Base-by-base conservation (phyloP, 495 filamentous ascomycete genomes). In the Cudoniella acicularis region DNA sequence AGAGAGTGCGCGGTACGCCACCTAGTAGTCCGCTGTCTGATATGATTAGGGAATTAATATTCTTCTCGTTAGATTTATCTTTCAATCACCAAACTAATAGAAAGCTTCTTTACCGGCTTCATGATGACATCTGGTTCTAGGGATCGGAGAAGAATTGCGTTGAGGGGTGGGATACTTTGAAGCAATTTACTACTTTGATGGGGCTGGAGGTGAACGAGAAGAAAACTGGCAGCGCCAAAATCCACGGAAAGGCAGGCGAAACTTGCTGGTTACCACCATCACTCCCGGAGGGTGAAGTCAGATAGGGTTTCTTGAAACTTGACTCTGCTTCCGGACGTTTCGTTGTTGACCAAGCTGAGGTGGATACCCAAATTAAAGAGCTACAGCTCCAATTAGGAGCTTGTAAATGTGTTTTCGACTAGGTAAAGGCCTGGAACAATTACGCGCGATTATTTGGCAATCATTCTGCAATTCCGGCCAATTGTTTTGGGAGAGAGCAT, bases 41-140 rank as follows among this genome's bases (percentile, higher is more conserved):
- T 48, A 64, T 81, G 41, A 75, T 88, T 27, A 80, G 79, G 2
- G 86, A 89, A 54, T 70, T 74, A 0, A 70, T 85, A 4, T 66
- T 89, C 2, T 87, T 87, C 66, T 84, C 79, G 59, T 78, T 88
- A 67, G 86, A 89, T 60, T 86, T 81, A 54, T 72, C 79, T 0
- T 77, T 89, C 49, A 89, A 88, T 55, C 79, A 84, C 57, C 64
- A 63, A 13, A 80, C 84, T 0, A 65, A 80, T 3, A 70, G 80
- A 3, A 66, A 71, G 10, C 71, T 76, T 22, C 65, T 88, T 18
- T 85, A 84, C 59, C 81, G 85, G 6, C 69, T 87, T 20, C 79
- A 86, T 57, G 84, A 87, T 60, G 85, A 88, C 62, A 79, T 88
- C 54, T 88, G 86, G 86, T 83, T 88, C 65, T 89, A 85, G 84